phyloP scores from a whole-genome alignment of 225 moss, liverwort and hornwort species.

The Anthoceros angustus region DNA sequence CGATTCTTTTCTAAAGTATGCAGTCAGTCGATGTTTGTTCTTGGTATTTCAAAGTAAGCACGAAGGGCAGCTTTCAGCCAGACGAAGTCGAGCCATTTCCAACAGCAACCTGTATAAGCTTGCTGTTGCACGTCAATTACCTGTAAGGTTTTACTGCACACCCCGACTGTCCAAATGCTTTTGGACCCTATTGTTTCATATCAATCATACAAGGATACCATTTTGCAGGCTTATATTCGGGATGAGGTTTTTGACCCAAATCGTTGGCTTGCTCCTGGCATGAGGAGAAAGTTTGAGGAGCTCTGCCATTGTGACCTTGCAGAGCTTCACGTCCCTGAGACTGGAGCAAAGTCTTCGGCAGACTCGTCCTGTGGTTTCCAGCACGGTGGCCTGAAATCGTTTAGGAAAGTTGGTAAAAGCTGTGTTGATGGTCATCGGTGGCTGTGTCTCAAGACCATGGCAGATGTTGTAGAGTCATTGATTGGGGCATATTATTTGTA shows the following conservation, averaged over 20 bases:
- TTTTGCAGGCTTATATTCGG: conserved; percentile 61
- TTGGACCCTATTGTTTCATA: neutral
- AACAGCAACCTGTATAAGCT: conserved; percentile 56
- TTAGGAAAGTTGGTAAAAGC: conserved; percentile 56
- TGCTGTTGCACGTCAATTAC: conserved; percentile 43
- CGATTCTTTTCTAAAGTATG: conserved; percentile 86
- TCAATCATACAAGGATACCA: neutral
- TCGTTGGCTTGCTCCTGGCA: conserved; percentile 77
- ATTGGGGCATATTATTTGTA: conserved; percentile 70
- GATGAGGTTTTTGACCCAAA: conserved; percentile 84
- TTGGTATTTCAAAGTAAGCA: conserved; percentile 46
- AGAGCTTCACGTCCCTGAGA: conserved; percentile 12
- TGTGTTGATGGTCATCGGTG: conserved; percentile 81
- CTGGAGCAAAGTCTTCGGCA: neutral
- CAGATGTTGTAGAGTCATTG: conserved; percentile 79
- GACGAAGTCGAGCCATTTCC: conserved; percentile 64
- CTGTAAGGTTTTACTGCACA: conserved; percentile 25
- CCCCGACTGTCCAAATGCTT: neutral
- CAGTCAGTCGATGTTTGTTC: conserved; percentile 67
- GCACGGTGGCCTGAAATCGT: neutral
- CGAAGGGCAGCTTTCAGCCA: conserved; percentile 77
- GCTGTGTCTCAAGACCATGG: conserved; percentile 85
- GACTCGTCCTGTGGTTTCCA: too few species aligned
- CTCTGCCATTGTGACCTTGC: conserved; percentile 50
- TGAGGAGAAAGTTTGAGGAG: conserved; percentile 26